These are phyloP conservation scores for Diaporthe batatas DNA, from an alignment of 2,329 filamentous ascomycete species.

Conservation along the genomic window DNA sequence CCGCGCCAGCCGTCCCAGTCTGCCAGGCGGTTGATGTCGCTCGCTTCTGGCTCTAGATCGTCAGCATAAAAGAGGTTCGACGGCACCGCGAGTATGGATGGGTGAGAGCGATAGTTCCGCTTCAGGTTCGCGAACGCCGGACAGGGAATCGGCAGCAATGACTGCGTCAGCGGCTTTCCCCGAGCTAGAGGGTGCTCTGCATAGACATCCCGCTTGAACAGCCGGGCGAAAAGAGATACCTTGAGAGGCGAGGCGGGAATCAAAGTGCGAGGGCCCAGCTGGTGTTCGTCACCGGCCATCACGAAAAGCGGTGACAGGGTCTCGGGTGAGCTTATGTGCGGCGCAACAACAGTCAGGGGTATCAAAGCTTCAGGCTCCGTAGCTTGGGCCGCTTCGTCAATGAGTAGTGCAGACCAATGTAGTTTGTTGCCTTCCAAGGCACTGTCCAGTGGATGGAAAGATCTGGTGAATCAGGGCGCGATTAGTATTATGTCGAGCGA, in stretches of 20 bases:
- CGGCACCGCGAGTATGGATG: constrained; percentile 45
- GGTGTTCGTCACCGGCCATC: constrained; percentile 47
- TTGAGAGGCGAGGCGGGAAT: constrained; percentile 41
- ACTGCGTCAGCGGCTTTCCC: constrained; percentile 37
- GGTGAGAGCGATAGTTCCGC: constrained; percentile 47
- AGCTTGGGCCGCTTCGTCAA: constrained; percentile 48
- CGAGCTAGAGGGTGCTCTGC: constrained; percentile 46
- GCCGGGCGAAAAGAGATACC: constrained; percentile 45
- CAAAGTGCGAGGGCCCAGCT: constrained; percentile 45
- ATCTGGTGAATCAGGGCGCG: background rate
- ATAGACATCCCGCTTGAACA: constrained; percentile 45
- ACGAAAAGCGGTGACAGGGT: constrained; percentile 44
- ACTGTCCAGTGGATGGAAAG: constrained; percentile 40
- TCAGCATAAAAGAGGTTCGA: constrained; percentile 46
- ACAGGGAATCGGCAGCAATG: constrained; percentile 44
- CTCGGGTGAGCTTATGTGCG: constrained; percentile 34
- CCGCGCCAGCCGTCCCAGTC: constrained; percentile 44
- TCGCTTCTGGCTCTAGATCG: constrained; percentile 44
- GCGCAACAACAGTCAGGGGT: constrained; percentile 45
- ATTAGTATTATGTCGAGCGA: background rate
- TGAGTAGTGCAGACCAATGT: constrained; percentile 46
- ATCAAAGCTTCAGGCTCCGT: constrained; percentile 45
- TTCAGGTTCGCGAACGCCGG: constrained; percentile 46
- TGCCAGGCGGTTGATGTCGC: constrained; percentile 29
- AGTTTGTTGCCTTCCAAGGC: constrained; percentile 36